Percentiles rank a stretch among this genome's conserved stretches.
phyloP scores from a whole-genome alignment of 108 stramenopile genomes.

The Cyclotella baltica region DNA sequence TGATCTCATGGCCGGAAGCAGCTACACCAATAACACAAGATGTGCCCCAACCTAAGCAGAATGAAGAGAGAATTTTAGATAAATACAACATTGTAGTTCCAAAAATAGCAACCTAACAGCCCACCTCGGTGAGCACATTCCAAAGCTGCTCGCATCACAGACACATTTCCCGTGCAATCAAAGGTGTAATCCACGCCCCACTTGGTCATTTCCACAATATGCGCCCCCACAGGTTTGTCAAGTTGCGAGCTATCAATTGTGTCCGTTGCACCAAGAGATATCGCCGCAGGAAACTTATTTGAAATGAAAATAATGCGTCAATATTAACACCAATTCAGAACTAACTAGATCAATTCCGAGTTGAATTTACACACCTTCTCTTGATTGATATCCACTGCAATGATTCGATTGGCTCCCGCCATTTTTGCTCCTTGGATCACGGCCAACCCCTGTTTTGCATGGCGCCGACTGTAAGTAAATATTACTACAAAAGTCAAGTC shows the following conservation, averaged over 20 bases:
- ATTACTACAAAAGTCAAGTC: no score
- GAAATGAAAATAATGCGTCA: not conserved
- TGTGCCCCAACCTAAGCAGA: conserved; percentile 93
- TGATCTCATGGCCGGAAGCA: conserved; percentile 94
- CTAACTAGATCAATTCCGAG: no score
- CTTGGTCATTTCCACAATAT: conserved; percentile 84
- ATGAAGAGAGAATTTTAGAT: conserved; percentile 15
- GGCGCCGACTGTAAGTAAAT: no score
- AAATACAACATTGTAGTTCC: not conserved
- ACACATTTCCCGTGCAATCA: conserved; percentile 95
- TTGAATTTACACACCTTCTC: conserved; percentile 52
- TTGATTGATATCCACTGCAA: conserved; percentile 93
- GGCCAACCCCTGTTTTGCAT: conserved; percentile 84
- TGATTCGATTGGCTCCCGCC: conserved; percentile 90
- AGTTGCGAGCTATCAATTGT: conserved; percentile 88
- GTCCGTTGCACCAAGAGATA: conserved; percentile 93
- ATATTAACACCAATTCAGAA: no score
- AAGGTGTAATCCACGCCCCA: conserved; percentile 99
- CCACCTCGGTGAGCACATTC: conserved; percentile 85
- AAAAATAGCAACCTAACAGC: not conserved
- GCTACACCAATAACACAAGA: conserved; percentile 96
- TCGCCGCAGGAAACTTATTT: conserved; percentile 73
- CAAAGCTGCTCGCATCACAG: conserved; percentile 94
- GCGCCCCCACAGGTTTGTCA: conserved; percentile 85
- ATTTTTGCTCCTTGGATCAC: conserved; percentile 90